phyloP scores from a whole-genome alignment of 768 basidiomycete genomes.

The Lactifluus rugatus region DNA sequence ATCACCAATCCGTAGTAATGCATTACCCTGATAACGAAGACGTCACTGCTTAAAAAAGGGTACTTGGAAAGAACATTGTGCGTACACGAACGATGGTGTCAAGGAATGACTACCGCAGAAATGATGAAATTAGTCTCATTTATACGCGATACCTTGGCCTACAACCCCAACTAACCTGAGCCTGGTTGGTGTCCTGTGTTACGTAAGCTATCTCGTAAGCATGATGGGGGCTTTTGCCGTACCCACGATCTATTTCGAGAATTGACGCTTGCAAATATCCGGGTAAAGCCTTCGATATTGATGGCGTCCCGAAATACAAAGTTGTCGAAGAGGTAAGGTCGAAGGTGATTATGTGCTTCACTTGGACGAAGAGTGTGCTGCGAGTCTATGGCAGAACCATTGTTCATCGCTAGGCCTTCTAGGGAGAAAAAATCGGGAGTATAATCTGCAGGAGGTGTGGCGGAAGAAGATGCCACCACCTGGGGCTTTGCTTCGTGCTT shows the following conservation, averaged over 20 bases:
- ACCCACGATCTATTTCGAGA: slow-evolving; percentile 23
- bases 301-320: slow-evolving; percentile 22
- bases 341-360: slow-evolving; percentile 24
- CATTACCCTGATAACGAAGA: slow-evolving; percentile 21
- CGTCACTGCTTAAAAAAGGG: not conserved
- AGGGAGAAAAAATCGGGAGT: slow-evolving; percentile 21
- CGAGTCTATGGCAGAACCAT: slow-evolving; percentile 10
- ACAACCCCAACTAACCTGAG: slow-evolving; percentile 21
- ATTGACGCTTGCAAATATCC: slow-evolving; percentile 23
- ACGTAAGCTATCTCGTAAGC: not conserved
- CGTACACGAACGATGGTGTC: slow-evolving; percentile 21
- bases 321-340: slow-evolving; percentile 20
- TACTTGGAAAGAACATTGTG: not conserved
- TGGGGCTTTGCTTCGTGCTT: slow-evolving; percentile 20
- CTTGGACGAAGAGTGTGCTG: slow-evolving; percentile 19
- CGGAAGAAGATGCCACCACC: not conserved
- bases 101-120: slow-evolving; percentile 22
- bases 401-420: slow-evolving; percentile 19
- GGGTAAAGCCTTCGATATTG: slow-evolving; percentile 23
- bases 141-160: not conserved
- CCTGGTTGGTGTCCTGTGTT: slow-evolving; percentile 22
- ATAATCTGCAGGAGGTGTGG: not conserved
- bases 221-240: not conserved
- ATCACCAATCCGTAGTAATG: slow-evolving; percentile 26
- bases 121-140: not conserved